Evolutionary conservation across 2,329 filamentous ascomycete genomes (phyloP).

Genomic region (Dothideomycetes sp.): DNA sequence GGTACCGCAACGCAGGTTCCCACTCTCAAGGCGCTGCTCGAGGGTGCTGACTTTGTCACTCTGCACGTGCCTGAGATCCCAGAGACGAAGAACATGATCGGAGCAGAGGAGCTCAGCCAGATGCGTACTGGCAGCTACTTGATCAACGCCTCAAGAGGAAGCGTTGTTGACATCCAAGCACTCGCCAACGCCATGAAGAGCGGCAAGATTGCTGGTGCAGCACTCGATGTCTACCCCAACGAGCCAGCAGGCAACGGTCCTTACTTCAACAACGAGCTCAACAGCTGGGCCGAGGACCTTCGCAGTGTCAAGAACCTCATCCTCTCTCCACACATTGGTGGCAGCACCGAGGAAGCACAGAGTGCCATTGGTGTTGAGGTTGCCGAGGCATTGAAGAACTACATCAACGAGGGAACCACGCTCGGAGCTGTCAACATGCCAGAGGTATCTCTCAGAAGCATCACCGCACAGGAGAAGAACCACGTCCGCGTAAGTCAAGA

Average conservation of each 20-base stretch:
- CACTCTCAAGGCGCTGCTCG: slow-evolving; percentile 64
- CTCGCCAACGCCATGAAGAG: slow-evolving; percentile 76
- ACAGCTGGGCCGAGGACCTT: slow-evolving; percentile 76
- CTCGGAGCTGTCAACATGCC: slow-evolving; percentile 91
- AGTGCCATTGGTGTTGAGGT: slow-evolving; percentile 93
- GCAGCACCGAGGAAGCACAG: slow-evolving; percentile 95
- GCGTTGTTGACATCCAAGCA: slow-evolving; percentile 86
- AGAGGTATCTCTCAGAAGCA: slow-evolving; percentile 81
- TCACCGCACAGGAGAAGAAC: slow-evolving; percentile 81
- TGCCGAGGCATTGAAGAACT: slow-evolving; percentile 73
- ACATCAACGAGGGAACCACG: slow-evolving; percentile 91
- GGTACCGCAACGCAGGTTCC: slow-evolving; percentile 78
- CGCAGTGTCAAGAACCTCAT: slow-evolving; percentile 83
- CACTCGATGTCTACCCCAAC: slow-evolving; percentile 91
- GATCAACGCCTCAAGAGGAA: slow-evolving; percentile 91
- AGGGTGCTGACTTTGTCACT: slow-evolving; percentile 80
- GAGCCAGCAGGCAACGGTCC: slow-evolving; percentile 91
- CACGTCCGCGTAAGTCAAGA: slow-evolving; percentile 53
- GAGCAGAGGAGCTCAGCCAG: slow-evolving; percentile 61
- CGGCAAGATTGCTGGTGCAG: slow-evolving; percentile 84
- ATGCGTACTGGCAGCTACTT: slow-evolving; percentile 94
- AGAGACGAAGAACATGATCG: slow-evolving; percentile 90
- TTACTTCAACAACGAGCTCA: slow-evolving; percentile 80
- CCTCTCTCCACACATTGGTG: slow-evolving; percentile 91
- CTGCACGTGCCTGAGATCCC: slow-evolving; percentile 88